These are phyloP conservation scores for Amanita polypyramis DNA, from an alignment of 768 basidiomycete species.

Conservation along the genomic window DNA sequence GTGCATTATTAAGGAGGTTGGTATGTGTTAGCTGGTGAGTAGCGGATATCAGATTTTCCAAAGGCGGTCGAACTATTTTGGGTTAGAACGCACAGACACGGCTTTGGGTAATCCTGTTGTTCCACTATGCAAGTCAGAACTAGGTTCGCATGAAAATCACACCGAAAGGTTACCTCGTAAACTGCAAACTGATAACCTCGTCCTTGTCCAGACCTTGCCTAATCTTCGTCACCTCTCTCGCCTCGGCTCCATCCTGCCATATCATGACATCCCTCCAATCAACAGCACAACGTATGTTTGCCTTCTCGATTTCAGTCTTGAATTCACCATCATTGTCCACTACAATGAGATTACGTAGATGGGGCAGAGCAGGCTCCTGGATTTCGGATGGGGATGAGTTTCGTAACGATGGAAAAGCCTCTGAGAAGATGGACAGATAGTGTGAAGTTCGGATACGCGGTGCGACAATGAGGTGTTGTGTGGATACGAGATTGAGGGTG, in stretches of 20 bases:
- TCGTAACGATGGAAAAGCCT: constrained; percentile 46
- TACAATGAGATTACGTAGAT: constrained; percentile 54
- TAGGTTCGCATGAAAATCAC: not conserved
- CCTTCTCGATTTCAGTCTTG: constrained; percentile 25
- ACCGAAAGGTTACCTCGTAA: constrained; percentile 51
- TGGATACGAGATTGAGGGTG: constrained; percentile 52
- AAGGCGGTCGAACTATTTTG: not conserved
- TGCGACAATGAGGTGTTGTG: constrained; percentile 61
- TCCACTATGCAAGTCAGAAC: constrained; percentile 33
- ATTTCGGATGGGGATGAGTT: constrained; percentile 43
- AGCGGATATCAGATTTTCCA: not conserved
- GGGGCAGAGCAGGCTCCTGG: constrained; percentile 46
- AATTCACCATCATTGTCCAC: constrained; percentile 47
- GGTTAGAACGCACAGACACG: constrained; percentile 47
- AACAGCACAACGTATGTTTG: constrained; percentile 37
- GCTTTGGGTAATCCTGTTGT: constrained; percentile 79
- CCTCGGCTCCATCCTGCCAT: constrained; percentile 52
- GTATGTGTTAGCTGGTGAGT: constrained; percentile 60
- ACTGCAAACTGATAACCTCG: constrained; percentile 76
- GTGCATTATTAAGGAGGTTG: constrained; percentile 70
- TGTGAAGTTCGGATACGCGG: constrained; percentile 57
- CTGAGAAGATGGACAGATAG: constrained; percentile 50
- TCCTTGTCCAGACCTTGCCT: constrained; percentile 35
- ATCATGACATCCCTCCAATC: constrained; percentile 68
- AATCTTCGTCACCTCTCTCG: constrained; percentile 30